Evolutionary conservation across 2,329 filamentous ascomycete species (phyloP), one percentile per base, ranked within the genome.

Genomic region (Colletotrichum camelliae): DNA sequence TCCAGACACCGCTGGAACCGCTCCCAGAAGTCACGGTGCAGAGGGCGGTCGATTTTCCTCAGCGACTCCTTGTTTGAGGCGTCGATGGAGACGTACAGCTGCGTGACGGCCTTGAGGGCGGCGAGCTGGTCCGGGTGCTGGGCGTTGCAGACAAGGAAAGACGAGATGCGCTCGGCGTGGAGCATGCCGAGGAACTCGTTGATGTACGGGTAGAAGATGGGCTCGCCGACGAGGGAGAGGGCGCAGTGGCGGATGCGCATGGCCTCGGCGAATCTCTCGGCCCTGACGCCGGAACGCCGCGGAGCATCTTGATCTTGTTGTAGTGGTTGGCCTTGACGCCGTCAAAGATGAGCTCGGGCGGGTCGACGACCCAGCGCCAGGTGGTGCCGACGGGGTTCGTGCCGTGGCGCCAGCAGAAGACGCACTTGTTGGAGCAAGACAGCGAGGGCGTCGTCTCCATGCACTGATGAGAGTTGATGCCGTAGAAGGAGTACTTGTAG

Each of bases 171-270:
- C 83, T 98, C 94, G 15, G 85, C 87, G 86, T 98, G 96, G 78
- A 99, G 89, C 89, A 98, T 91, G 13, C 87, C 90, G 1, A 97
- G 88, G 81, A 98, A 96, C 82, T 96, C 94, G 85, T 99, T 98
- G 88, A 98, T 98, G 82, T 98, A 93, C 12, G 97, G 97, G 84
- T 98, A 98, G 87, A 98, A 98, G 80, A 98, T 98, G n/a, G 96
- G 96, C 85, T 99, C 96, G 79, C 97, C 96, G 27, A 99, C 97
- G 12, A 99, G 89, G 78, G 93, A 95, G 61, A 99, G 88, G 0
- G 97, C 97, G 83, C 96, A 99, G 85, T 99, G 96, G 1, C 95
- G 91, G 80, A 99, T 98, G 57, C 93, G 91, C 93, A 98, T 95
- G 0, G 96, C 96, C 86, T 98, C 97, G 8, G 94, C 92, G 81